Percentiles rank a stretch among this genome's conserved stretches.
Evolutionary conservation across 345 rosid species (phyloP).

Genomic region (Cardiospermum halicacabum): DNA sequence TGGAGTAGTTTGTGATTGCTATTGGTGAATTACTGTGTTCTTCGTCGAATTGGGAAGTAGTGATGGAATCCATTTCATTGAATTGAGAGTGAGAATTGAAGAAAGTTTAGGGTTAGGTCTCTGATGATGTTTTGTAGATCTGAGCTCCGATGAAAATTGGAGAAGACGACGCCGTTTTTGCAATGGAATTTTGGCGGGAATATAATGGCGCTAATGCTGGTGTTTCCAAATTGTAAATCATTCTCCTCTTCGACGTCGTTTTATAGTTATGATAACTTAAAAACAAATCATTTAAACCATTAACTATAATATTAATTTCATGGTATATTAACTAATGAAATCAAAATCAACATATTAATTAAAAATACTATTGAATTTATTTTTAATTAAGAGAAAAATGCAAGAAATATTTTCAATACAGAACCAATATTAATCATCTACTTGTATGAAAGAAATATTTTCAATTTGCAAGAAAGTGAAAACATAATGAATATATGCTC

Average conservation of each 20-base stretch:
- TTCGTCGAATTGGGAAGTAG: slow-evolving; percentile 18
- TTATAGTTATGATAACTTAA: background rate
- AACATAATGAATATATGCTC: background rate
- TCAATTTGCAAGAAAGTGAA: background rate
- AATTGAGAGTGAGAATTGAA: background rate
- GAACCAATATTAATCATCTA: background rate
- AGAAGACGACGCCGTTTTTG: background rate
- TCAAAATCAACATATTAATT: no score
- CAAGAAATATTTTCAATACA: background rate
- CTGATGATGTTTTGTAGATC: slow-evolving; percentile 4
- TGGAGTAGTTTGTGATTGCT: slow-evolving; percentile 33
- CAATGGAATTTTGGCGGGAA: slow-evolving; percentile 4
- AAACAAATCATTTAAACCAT: no score
- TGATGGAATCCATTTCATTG: slow-evolving; percentile 27
- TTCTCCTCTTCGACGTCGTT: background rate
- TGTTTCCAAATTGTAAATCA: background rate
- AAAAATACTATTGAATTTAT: background rate
- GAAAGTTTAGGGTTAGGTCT: background rate
- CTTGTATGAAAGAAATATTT: background rate
- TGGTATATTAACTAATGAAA: no score
- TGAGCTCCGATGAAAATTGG: background rate
- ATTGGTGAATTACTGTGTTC: no score
- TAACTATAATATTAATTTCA: no score
- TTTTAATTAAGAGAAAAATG: background rate
- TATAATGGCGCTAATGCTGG: slow-evolving; percentile 1